Evolutionary conservation across 495 filamentous ascomycete species (phyloP).

Genomic region (Amniculicola lignicola): DNA sequence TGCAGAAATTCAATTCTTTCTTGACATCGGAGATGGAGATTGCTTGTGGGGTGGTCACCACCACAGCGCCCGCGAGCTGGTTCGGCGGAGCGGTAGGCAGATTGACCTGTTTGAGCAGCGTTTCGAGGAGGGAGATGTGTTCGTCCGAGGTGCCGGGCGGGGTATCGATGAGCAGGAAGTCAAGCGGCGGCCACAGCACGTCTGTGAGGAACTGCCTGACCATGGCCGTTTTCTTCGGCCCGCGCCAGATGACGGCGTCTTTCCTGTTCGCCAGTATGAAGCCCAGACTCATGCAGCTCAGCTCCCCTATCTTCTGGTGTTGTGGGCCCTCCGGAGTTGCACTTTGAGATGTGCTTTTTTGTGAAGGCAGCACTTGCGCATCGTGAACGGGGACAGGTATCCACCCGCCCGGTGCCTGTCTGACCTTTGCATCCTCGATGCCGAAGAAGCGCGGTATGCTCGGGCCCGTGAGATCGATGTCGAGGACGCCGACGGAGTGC

Average conservation of each 20-base stretch:
- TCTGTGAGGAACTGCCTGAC: constrained; percentile 91
- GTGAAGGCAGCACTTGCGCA: constrained; percentile 37
- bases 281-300: constrained; percentile 88
- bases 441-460: constrained; percentile 93
- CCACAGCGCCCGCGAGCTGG: constrained; percentile 73
- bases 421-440: constrained; percentile 83
- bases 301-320: constrained; percentile 55
- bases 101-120: constrained; percentile 56
- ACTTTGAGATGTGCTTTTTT: not conserved
- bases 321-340: constrained; percentile 4
- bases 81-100: constrained; percentile 37
- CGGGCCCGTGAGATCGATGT: constrained; percentile 93
- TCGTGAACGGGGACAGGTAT: constrained; percentile 78
- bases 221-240: constrained; percentile 99
- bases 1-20: constrained; percentile 95
- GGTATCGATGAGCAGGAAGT: constrained; percentile 92
- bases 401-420: constrained; percentile 85
- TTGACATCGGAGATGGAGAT: constrained; percentile 88
- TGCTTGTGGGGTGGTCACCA: constrained; percentile 95
- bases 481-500: constrained; percentile 87
- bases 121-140: constrained; percentile 91
- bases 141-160: constrained; percentile 96
- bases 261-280: constrained; percentile 80
- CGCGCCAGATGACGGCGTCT: constrained; percentile 94
- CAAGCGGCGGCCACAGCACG: constrained; percentile 82